Evolutionary conservation across 192 early-diverging fungal species (phyloP).

Genomic region (Chytriomyces sp.): DNA sequence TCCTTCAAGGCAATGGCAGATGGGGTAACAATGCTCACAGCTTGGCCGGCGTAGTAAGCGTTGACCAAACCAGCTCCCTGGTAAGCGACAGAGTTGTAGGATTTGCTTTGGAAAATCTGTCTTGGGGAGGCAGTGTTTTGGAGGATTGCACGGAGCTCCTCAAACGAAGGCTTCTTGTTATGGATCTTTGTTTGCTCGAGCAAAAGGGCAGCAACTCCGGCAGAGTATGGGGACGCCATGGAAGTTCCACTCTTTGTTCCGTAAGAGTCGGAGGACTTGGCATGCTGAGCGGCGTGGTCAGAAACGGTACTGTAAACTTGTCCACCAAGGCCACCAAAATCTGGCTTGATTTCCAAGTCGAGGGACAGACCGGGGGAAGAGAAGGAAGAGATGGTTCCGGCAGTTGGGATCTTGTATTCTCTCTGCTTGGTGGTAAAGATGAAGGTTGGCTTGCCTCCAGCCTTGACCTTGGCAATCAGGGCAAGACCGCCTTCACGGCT

Average conservation of each 20-base stretch:
- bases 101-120: conserved; percentile 29
- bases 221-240: conserved; percentile 68
- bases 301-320: neutral
- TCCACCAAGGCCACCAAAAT: neutral
- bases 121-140: conserved; percentile 18
- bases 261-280: neutral
- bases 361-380: neutral
- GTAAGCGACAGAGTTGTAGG: conserved; percentile 17
- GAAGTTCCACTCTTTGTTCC: conserved; percentile 56
- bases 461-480: conserved; percentile 9
- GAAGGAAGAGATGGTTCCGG: neutral
- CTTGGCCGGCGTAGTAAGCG: conserved; percentile 47
- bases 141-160: conserved; percentile 7
- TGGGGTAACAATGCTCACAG: conserved; percentile 45
- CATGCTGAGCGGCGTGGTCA: neutral
- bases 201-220: conserved; percentile 55
- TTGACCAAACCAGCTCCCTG: conserved; percentile 65
- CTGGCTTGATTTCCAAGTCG: neutral
- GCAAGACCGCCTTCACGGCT: neutral
- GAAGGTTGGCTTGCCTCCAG: conserved; percentile 7
- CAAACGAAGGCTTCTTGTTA: conserved; percentile 10
- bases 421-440: neutral
- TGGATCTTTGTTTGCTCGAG: conserved; percentile 23
- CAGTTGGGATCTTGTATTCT: neutral
- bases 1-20: conserved; percentile 59